Base-by-base conservation (phyloP, 208 protist genomes). In the Crithidia brevicula region DNA sequence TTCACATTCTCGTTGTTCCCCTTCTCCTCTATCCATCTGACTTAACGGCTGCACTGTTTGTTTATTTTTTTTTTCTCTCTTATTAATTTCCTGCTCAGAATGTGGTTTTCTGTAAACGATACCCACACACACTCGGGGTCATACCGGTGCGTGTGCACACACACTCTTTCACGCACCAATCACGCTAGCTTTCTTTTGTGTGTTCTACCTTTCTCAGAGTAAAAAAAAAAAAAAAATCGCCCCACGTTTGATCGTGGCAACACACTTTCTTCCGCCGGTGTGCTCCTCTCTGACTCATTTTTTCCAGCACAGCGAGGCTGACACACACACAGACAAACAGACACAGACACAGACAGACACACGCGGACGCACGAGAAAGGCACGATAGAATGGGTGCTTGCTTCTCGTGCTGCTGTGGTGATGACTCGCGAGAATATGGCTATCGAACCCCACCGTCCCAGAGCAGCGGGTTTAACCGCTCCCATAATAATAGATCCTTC, bases 391-490 rank as follows among this genome's bases (percentile, higher is more conserved):
- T 71, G 51, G 38, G 47, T 18, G 51, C 33, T 7, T 72, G 56
- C 53, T 18, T 50, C 3, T 25, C 45, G 40, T 67, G 68, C 52
- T 81, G 80, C 67, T 74, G 65, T n/a, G 73, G 66, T n/a, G 70
- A 23, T 36, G 73, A 33, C 33, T 7, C 31, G 34, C 11, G 50
- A 1, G 20, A 65, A 25, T 49, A 16, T 20, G 53, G 38, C 28
- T 34, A 60, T 18, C 38, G 43, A 9, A 59, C 43, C 8, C 46
- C 38, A 16, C 42, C 43, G 23, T 42, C 59, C 49, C 66, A 18
- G 22, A 40, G 42, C 20, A 61, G 63, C 20, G 16, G n/a, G 1
- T 13, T 34, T 13, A 76, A 52, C 58, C 25, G 31, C 10, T 36
- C 27, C 7, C n/a, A n/a, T n/a, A 56, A 58, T 15, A 52, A 45